phyloP scores from a whole-genome alignment of 2,329 filamentous ascomycete species.

The Colletotrichum liaoningense region DNA sequence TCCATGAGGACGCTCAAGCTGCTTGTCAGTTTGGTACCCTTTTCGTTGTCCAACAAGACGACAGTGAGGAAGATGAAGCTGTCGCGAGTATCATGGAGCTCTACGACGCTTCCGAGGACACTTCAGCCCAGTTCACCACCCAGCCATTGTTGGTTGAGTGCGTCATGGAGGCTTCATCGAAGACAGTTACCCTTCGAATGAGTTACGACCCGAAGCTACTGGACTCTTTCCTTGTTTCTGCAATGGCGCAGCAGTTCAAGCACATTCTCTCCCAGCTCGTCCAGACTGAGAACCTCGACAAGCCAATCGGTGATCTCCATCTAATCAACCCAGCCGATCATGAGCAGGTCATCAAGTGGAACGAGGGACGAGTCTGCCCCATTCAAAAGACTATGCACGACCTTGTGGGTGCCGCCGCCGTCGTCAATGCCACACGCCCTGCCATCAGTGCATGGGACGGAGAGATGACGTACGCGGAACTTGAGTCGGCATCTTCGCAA shows the following conservation, averaged over 20 bases:
- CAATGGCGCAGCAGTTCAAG: background rate
- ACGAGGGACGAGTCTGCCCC: background rate
- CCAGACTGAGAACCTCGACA: background rate
- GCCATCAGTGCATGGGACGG: conserved; percentile 46
- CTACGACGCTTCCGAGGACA: background rate
- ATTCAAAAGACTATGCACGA: background rate
- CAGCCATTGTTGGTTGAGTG: background rate
- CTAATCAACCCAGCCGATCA: background rate
- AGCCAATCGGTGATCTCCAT: background rate
- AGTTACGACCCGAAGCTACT: background rate
- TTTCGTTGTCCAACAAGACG: conserved; percentile 43
- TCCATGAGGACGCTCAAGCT: conserved; percentile 27
- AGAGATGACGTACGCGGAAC: conserved; percentile 42
- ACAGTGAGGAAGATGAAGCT: background rate
- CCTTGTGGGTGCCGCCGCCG: background rate
- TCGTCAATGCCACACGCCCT: background rate
- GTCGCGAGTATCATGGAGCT: background rate
- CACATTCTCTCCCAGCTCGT: background rate
- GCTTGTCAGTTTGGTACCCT: conserved; percentile 42
- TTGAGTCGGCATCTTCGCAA: conserved; percentile 30
- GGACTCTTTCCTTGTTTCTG: background rate
- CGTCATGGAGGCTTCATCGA: background rate
- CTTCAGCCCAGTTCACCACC: background rate
- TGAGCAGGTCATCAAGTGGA: background rate
- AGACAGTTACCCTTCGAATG: background rate